Conservation (phyloP, 495 filamentous ascomycete genomes). For the Daldinia loculata region DNA sequence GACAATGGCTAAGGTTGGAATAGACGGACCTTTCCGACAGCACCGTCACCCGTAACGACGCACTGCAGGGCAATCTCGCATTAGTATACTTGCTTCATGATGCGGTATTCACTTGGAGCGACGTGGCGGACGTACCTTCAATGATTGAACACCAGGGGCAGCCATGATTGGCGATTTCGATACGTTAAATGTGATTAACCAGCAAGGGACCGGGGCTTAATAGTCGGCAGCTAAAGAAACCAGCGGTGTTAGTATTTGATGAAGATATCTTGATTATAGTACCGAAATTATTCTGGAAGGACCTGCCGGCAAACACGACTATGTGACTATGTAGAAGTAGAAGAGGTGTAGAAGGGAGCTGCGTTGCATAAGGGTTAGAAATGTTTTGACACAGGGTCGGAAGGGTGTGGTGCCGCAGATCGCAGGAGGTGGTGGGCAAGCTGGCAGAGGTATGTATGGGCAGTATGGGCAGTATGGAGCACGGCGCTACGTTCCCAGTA, state of each 20-base stretch:
- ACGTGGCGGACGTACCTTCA: slow-evolving; percentile 60
- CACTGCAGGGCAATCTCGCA: slow-evolving; percentile 66
- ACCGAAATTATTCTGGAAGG: slow-evolving; percentile 15
- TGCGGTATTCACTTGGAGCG: slow-evolving; percentile 22
- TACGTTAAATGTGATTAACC: slow-evolving; percentile 18
- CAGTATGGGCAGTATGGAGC: slow-evolving; percentile 6
- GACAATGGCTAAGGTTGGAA: slow-evolving; percentile 16
- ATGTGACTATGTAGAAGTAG: slow-evolving; percentile 21
- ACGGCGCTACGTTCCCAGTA: slow-evolving; percentile 33
- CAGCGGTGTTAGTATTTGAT: slow-evolving; percentile 26
- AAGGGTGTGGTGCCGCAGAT: slow-evolving; percentile 52
- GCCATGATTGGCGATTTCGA: slow-evolving; percentile 55
- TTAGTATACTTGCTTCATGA: slow-evolving; percentile 34
- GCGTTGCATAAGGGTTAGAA: slow-evolving; percentile 53
- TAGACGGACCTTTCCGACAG: slow-evolving; percentile 88
- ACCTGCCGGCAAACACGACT: slow-evolving; percentile 26
- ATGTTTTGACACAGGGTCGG: slow-evolving; percentile 51
- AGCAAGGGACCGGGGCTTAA: slow-evolving; percentile 15
- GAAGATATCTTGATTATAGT: slow-evolving; percentile 8
- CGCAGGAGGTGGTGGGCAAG: slow-evolving; percentile 50
- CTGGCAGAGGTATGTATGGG: slow-evolving; percentile 15
- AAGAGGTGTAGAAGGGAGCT: slow-evolving; percentile 37
- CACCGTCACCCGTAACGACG: slow-evolving; percentile 98
- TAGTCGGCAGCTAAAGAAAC: slow-evolving; percentile 11
- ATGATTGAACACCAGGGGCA: slow-evolving; percentile 62